phyloP scores from a whole-genome alignment of 768 basidiomycete genomes.

The Hygrocybe punicea region DNA sequence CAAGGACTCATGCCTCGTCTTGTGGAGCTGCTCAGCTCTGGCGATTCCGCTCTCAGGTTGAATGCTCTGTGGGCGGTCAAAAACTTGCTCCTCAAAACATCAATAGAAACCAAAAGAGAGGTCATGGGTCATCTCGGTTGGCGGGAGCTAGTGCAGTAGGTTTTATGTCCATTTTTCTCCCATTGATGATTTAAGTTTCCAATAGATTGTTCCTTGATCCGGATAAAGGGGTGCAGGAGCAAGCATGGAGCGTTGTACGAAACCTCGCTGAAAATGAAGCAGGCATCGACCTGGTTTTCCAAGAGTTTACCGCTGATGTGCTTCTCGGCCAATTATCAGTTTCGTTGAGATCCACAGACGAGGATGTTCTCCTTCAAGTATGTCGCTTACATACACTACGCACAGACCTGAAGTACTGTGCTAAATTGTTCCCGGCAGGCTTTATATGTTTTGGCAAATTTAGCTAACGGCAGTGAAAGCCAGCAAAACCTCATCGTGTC shows the following conservation, averaged over 20 bases:
- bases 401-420: background rate
- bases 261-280: conserved; percentile 66
- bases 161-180: conserved; percentile 2
- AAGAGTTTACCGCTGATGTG: conserved; percentile 46
- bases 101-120: conserved; percentile 54
- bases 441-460: conserved; percentile 61
- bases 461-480: conserved; percentile 55
- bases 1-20: conserved; percentile 66
- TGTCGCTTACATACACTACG: background rate
- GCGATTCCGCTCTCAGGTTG: conserved; percentile 55
- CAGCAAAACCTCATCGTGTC: conserved; percentile 54
- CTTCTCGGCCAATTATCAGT: conserved; percentile 46
- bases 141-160: conserved; percentile 55
- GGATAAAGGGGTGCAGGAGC: conserved; percentile 60
- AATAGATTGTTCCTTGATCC: conserved; percentile 53
- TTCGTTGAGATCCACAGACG: conserved; percentile 50
- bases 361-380: conserved; percentile 56
- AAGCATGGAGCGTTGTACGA: conserved; percentile 61
- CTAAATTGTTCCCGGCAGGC: conserved; percentile 32
- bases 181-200: background rate
- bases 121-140: conserved; percentile 73
- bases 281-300: conserved; percentile 60
- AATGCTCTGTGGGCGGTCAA: conserved; percentile 86
- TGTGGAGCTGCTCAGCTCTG: conserved; percentile 50
- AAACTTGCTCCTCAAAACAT: conserved; percentile 70